Percentiles rank a stretch among this genome's conserved stretches.
These are phyloP conservation scores for Pyricularia grisea DNA, from an alignment of 2,329 filamentous ascomycete genomes.

Conservation along the genomic window DNA sequence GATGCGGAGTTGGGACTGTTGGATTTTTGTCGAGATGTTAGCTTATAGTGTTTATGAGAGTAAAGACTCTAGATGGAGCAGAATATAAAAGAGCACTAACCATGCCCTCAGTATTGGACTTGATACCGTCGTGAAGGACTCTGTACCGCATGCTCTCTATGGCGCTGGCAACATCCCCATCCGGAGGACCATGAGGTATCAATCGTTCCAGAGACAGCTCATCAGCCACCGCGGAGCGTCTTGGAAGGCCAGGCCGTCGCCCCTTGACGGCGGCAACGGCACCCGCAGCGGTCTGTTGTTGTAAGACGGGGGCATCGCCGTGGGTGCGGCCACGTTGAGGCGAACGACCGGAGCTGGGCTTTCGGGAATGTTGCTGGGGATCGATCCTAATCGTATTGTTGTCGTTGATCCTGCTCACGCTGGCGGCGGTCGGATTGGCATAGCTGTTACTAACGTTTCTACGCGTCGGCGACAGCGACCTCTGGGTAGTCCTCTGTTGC, in stretches of 20 bases:
- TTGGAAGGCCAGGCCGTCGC: constrained; percentile 33
- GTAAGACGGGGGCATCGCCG: constrained; percentile 51
- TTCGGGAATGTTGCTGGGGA: constrained; percentile 11
- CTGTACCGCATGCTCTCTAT: constrained; percentile 64
- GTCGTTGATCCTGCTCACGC: constrained; percentile 21
- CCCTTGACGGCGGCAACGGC: constrained; percentile 21
- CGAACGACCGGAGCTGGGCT: constrained; percentile 36
- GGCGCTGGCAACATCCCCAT: constrained; percentile 57
- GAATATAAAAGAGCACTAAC: constrained; percentile 33
- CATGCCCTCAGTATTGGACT: constrained; percentile 74
- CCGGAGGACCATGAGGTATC: constrained; percentile 69
- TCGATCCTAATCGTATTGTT: constrained; percentile 34
- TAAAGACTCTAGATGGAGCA: neutral
- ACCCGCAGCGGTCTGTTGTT: constrained; percentile 26
- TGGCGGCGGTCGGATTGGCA: constrained; percentile 13
- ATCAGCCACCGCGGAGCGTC: constrained; percentile 37
- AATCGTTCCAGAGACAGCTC: constrained; percentile 61
- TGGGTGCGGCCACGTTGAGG: constrained; percentile 57
- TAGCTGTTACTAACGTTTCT: constrained; percentile 4
- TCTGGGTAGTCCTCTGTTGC: constrained; percentile 18
- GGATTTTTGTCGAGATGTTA: constrained; percentile 6
- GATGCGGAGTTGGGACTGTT: constrained; percentile 82
- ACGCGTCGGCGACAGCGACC: constrained; percentile 3
- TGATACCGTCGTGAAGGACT: constrained; percentile 65
- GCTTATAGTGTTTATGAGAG: neutral